These are phyloP conservation scores for Kodamaea alishanica DNA, from an alignment of 1,139 yeast genomes.

Conservation along the genomic window DNA sequence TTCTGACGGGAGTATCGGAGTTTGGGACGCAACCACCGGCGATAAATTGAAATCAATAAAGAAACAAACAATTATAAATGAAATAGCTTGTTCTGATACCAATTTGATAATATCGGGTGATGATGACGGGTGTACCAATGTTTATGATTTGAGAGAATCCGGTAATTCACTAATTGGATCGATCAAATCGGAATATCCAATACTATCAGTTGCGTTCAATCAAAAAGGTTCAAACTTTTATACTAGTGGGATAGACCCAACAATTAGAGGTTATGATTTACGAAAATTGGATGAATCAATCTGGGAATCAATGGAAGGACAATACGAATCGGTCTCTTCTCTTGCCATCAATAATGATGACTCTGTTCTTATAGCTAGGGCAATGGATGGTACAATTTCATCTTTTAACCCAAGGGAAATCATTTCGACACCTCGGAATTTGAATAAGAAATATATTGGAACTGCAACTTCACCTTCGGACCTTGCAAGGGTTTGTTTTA, in stretches of 20 bases:
- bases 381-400: conserved; percentile 55
- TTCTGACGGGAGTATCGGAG: conserved; percentile 50
- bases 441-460: no score
- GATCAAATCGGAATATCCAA: conserved; percentile 51
- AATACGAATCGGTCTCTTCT: conserved; percentile 51
- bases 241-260: conserved; percentile 67
- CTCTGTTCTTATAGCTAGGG: conserved; percentile 49
- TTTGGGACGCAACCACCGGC: conserved; percentile 64
- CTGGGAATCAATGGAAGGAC: conserved; percentile 45
- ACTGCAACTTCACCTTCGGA: no score
- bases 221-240: conserved; percentile 42
- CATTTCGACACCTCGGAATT: conserved; percentile 43
- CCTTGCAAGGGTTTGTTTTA: conserved; percentile 48
- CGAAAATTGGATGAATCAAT: conserved; percentile 35
- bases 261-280: conserved; percentile 54
- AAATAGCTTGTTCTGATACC: conserved; percentile 32
- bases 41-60: conserved; percentile 48
- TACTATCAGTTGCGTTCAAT: conserved; percentile 49
- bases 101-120: conserved; percentile 51
- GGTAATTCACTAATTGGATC: conserved; percentile 26
- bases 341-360: conserved; percentile 48
- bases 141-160: conserved; percentile 67
- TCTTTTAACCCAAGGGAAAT: conserved; percentile 53
- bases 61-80: conserved; percentile 59
- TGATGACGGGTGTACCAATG: conserved; percentile 58